Percentiles rank a stretch among this genome's conserved stretches.
Conservation (phyloP, 1,139 yeast species). For the Yamadazyma epiphylla region DNA sequence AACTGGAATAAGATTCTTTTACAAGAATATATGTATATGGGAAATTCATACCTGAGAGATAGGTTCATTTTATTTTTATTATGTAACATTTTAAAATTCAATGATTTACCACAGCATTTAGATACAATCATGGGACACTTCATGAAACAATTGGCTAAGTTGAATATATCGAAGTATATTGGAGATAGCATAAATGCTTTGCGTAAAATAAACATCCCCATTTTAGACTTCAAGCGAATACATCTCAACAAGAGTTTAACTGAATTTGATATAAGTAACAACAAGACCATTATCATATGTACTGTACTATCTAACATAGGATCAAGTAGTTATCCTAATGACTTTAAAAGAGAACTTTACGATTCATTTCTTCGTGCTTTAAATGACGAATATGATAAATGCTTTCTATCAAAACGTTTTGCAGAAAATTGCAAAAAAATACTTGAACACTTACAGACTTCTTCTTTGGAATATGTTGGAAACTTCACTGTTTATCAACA, state of each 20-base stretch:
- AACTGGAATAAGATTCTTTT: slow-evolving; percentile 38
- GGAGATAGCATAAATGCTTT: slow-evolving; percentile 20
- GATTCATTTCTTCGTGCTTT: too few relatives aligned
- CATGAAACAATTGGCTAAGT: slow-evolving; percentile 22
- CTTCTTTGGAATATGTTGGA: slow-evolving; percentile 15
- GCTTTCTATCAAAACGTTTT: slow-evolving; percentile 20
- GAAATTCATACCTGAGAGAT: slow-evolving; percentile 36
- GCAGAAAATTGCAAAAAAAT: slow-evolving; percentile 28
- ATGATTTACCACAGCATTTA: slow-evolving; percentile 18
- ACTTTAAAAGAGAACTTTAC: too few relatives aligned
- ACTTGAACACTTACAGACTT: slow-evolving; percentile 21
- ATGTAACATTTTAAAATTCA: slow-evolving; percentile 20
- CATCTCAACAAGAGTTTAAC: slow-evolving; percentile 6
- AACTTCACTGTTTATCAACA: slow-evolving; percentile 15
- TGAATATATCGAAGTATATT: slow-evolving; percentile 24
- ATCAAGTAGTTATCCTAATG: too few relatives aligned
- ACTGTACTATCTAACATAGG: too few relatives aligned
- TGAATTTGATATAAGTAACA: slow-evolving; percentile 8
- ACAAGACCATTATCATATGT: too few relatives aligned
- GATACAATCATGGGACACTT: slow-evolving; percentile 21
- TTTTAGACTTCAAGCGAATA: slow-evolving; percentile 12
- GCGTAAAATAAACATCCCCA: slow-evolving; percentile 13
- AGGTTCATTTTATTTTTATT: slow-evolving; percentile 29
- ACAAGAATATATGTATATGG: slow-evolving; percentile 40
- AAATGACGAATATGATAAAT: slow-evolving; percentile 25